phyloP scores from a whole-genome alignment of 2,329 filamentous ascomycete genomes.

The Colletotrichum zoysiae region DNA sequence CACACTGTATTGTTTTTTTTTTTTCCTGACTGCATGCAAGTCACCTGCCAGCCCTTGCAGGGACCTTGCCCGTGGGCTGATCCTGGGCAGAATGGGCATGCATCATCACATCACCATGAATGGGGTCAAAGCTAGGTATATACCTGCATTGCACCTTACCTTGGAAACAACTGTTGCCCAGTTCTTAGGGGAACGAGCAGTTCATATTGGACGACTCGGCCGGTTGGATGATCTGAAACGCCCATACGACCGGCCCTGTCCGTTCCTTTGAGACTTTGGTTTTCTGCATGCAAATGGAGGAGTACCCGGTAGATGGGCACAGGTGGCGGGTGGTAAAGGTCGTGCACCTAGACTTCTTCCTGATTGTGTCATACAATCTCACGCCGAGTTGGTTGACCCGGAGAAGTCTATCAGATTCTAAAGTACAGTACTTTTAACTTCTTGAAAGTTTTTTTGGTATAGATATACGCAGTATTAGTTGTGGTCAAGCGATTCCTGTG shows the following conservation, averaged over 20 bases:
- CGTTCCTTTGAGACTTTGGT: constrained; percentile 10
- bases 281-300: constrained; percentile 4
- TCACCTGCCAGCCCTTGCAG: constrained; percentile 32
- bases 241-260: constrained; percentile 16
- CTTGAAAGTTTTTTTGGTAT: too few relatives aligned
- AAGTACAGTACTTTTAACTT: background rate
- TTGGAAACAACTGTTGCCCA: constrained; percentile 19
- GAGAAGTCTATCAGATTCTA: background rate
- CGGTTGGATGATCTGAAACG: constrained; percentile 28
- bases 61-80: constrained; percentile 11
- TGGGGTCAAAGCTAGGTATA: background rate
- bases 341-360: background rate
- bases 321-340: background rate
- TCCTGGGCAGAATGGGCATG: constrained; percentile 33
- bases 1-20: constrained; percentile 20
- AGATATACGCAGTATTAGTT: background rate
- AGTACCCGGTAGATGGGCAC: background rate
- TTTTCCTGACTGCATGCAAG: constrained; percentile 23
- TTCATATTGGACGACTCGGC: constrained; percentile 12
- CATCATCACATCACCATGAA: constrained; percentile 34
- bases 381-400: background rate
- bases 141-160: constrained; percentile 6
- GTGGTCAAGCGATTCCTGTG: background rate
- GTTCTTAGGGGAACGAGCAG: constrained; percentile 13
- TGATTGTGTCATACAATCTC: background rate